phyloP scores from a whole-genome alignment of 306 rosid species.

The Vachellia collinsii region DNA sequence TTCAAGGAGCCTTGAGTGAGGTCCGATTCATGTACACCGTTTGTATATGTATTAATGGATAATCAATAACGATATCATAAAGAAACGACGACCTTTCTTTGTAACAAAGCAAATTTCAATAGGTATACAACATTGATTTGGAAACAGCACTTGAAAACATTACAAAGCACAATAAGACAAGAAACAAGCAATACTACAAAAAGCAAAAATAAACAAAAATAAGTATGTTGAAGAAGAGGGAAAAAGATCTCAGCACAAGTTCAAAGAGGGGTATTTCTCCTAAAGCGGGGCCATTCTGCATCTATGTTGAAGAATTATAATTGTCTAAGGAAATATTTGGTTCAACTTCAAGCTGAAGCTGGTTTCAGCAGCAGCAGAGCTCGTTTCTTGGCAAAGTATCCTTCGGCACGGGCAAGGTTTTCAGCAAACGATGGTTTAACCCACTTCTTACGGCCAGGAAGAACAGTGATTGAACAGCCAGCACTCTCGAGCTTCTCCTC shows the following conservation, averaged over 20 bases:
- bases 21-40: background rate
- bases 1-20: constrained; percentile 42
- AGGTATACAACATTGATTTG: constrained; percentile 23
- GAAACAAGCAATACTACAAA: constrained; percentile 12
- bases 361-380: constrained; percentile 66
- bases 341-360: constrained; percentile 48
- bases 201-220: background rate
- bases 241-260: constrained; percentile 27
- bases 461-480: constrained; percentile 79
- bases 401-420: constrained; percentile 93
- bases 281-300: constrained; percentile 32
- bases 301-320: constrained; percentile 34
- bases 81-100: too few species aligned
- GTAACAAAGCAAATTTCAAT: too few species aligned
- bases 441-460: constrained; percentile 98
- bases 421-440: constrained; percentile 91
- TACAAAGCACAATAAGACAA: constrained; percentile 8
- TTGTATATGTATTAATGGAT: background rate
- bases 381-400: constrained; percentile 88
- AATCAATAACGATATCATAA: too few species aligned
- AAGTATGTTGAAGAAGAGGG: constrained; percentile 15
- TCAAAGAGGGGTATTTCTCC: constrained; percentile 19
- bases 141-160: constrained; percentile 12
- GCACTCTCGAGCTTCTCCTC: constrained; percentile 85
- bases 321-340: background rate